Conservation (phyloP, 352 stramenopile genomes). For the Plasmopara halstedii region DNA sequence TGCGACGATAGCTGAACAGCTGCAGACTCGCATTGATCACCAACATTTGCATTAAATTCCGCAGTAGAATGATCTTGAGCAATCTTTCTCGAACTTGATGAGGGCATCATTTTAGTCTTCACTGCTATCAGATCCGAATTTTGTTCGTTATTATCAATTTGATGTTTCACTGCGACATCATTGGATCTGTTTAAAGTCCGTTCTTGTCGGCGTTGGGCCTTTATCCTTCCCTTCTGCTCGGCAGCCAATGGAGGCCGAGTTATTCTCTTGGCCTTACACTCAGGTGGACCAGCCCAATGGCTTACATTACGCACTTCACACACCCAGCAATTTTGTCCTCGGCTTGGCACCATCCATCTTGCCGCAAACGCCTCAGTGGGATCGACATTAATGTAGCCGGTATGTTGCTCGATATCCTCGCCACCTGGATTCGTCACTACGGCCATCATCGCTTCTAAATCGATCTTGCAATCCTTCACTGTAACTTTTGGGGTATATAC, state of each 20-base stretch:
- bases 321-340: constrained; percentile 56
- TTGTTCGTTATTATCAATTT: constrained; percentile 1
- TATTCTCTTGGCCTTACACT: constrained; percentile 25
- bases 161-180: constrained; percentile 2
- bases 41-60: constrained; percentile 4
- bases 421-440: constrained; percentile 57
- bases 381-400: constrained; percentile 68
- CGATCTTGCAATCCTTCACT: constrained; percentile 5
- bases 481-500: constrained; percentile 42
- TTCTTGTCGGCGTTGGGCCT: constrained; percentile 8
- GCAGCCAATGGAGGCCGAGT: constrained; percentile 3
- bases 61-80: constrained; percentile 2
- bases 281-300: constrained; percentile 44
- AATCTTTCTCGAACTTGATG: constrained; percentile 8
- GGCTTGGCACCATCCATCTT: constrained; percentile 65
- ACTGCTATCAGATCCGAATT: constrained; percentile 3
- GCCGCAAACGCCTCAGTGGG: constrained; percentile 52
- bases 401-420: constrained; percentile 49
- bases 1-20: constrained; percentile 2
- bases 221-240: constrained; percentile 15
- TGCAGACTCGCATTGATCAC: not conserved
- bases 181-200: constrained; percentile 9
- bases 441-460: constrained; percentile 52
- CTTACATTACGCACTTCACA: constrained; percentile 65
- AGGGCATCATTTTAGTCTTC: constrained; percentile 9